Evolutionary conservation across 2,329 filamentous ascomycete species (phyloP), one percentile per base, ranked within the genome.

Genomic region (Fusarium oxysporum): DNA sequence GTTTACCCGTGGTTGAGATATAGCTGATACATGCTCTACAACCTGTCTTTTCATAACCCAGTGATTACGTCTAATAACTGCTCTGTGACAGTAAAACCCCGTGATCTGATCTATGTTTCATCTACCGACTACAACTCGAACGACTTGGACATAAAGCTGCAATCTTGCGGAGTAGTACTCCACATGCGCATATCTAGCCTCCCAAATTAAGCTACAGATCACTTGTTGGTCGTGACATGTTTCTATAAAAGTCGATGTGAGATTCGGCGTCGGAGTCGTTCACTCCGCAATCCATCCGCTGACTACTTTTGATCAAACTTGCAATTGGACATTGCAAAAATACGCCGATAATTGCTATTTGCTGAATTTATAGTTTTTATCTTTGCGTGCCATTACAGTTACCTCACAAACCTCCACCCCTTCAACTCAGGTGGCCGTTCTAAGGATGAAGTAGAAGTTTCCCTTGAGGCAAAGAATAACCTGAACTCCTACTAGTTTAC

Each of bases 131-230:
- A 43, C 35, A 37, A 43, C 30, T 48, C 61, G 21, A 37, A 58
- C 30, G 25, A 62, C 21, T 48, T 41, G 53, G 56, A 63, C 57
- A 71, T 70, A 47, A 41, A 60, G 53, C 61, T 75, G 58, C 64
- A 68, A 63, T 76, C 66, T 59, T 65, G 67, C 48, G 60, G 68
- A 62, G 54, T 55, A 17, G 45, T 62, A 37, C 65, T 63, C 74
- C 66, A 71, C 73, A 33, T 25, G 16, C 16, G 16, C 16, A 50
- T 33, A 33, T 23, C n/a, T 50, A 23, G 47, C 30, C 47, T 33
- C 30, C 47, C 30, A 23, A 50, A 25, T 33, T 33, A 23, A 51
- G 30, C 30, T 23, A 33, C 16, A 23, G 30, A 50, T 50, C 47
- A 30, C 30, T 50, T 50, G n/a, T 19, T 33, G 30, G 47, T 12